These are phyloP conservation scores for Beta corolliflora DNA, from an alignment of 179 eudicot genomes.

Conservation along the genomic window DNA sequence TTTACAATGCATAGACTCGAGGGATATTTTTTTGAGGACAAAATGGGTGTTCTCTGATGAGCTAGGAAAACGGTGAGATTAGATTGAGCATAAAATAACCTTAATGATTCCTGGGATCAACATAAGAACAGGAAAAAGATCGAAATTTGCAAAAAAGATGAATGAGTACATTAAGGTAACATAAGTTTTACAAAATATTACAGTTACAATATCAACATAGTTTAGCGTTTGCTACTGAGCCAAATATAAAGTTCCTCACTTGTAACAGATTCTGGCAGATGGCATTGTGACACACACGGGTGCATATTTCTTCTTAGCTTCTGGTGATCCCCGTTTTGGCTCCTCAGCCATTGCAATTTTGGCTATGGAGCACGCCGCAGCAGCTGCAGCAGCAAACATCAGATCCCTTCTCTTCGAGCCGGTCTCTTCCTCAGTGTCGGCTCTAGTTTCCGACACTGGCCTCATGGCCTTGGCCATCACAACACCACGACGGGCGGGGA, in stretches of 20 bases:
- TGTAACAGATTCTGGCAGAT: conserved; percentile 66
- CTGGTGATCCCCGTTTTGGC: conserved; percentile 60
- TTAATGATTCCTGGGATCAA: background rate
- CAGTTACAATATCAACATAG: conserved; percentile 20
- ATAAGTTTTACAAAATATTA: conserved; percentile 16
- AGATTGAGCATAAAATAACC: no score
- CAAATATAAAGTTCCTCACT: conserved; percentile 33
- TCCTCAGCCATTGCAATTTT: conserved; percentile 64
- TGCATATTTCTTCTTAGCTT: conserved; percentile 81
- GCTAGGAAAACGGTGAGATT: no score
- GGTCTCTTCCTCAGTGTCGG: conserved; percentile 27
- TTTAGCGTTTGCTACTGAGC: background rate
- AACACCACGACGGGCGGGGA: conserved; percentile 36
- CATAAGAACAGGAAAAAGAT: background rate
- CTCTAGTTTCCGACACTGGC: conserved; percentile 27
- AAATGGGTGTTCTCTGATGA: background rate
- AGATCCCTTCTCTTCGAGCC: conserved; percentile 58
- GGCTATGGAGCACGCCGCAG: conserved; percentile 47
- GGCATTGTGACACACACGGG: conserved; percentile 72
- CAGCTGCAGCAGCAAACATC: conserved; percentile 65
- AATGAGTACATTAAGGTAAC: background rate
- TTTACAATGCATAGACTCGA: no score
- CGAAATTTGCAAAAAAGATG: background rate
- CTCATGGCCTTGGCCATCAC: conserved; percentile 54
- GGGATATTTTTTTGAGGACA: no score